Base-by-base conservation (phyloP, 805 yeast genomes). In the Metschnikowia chrysomelidarum region DNA sequence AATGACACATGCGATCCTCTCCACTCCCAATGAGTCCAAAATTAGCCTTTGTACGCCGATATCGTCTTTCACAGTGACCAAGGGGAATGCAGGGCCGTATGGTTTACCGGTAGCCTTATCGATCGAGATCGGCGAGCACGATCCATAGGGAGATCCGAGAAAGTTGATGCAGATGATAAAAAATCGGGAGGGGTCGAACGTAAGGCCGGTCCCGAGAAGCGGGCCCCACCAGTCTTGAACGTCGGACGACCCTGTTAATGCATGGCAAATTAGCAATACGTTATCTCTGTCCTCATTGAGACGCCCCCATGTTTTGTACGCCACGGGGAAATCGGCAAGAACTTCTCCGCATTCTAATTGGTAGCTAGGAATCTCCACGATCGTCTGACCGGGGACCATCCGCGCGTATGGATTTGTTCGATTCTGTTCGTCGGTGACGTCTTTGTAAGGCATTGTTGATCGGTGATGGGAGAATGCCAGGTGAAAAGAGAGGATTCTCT, bases 151-250 rank as follows among this genome's bases (percentile, higher is more conserved):
- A 0, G 96, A 87, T 0, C 98, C 98, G 43, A 93, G 70, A n/a
- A 95, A 82, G 56, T 93, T 91, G 39, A 91, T 63, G 56, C 98
- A 91, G 11, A 93, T 72, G 29, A 93, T 78, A 58, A 87, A 87
- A 58, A 82, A 93, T 46, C 84, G 74, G 0, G 88, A 69, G 0
- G 97, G 95, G 61, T 93, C 98, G 60, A 93, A 87, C 1, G 98
- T 94, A 39, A 81, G 75, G 10, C 78, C 84, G 4, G 78, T 75
- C 0, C 98, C 98, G 19, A 93, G 64, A 16, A 93, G 61, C 0
- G 98, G 97, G 0, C 98, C 97, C 98, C 98, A 93, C 98, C 98
- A 93, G 53, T 93, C 98, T 24, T 83, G 74, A 12, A 91, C 96
- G 57, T 93, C 98, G 0, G 96, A 76, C 0, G 96, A 87, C 0